Conservation (phyloP, 495 filamentous ascomycete genomes). For the Trichoderma reesei region DNA sequence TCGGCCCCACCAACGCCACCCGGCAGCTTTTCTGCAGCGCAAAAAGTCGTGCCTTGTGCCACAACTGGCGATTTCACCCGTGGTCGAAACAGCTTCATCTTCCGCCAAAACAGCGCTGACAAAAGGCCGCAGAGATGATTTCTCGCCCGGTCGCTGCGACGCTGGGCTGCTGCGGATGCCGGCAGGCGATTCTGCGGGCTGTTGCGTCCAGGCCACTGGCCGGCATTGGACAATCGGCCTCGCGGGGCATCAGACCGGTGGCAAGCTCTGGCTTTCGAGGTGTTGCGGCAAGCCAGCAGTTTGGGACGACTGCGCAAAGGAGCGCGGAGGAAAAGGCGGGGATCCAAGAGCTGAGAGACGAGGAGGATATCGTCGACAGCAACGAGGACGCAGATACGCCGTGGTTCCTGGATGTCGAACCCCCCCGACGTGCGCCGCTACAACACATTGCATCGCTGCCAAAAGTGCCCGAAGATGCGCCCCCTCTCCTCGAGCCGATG, state of each 20-base stretch:
- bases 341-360: background rate
- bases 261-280: background rate
- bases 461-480: constrained; percentile 61
- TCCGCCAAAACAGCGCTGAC: background rate
- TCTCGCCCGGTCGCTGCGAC: constrained; percentile 3
- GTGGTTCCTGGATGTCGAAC: constrained; percentile 81
- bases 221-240: background rate
- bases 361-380: background rate
- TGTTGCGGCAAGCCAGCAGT: background rate
- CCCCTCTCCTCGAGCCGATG: constrained; percentile 59
- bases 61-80: background rate
- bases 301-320: background rate
- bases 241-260: background rate
- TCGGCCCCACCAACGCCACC: constrained; percentile 3
- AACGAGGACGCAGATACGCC: constrained; percentile 31
- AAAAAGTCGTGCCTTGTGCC: background rate
- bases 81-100: background rate
- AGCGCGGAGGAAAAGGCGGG: constrained; percentile 11
- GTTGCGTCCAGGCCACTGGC: background rate
- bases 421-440: constrained; percentile 40
- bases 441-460: constrained; percentile 60
- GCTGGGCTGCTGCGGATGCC: constrained; percentile 6
- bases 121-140: background rate
- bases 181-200: background rate
- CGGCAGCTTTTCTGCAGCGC: background rate